These are phyloP conservation scores for Penicillium hesseltinei DNA, from an alignment of 2,329 filamentous ascomycete species.

Conservation along the genomic window DNA sequence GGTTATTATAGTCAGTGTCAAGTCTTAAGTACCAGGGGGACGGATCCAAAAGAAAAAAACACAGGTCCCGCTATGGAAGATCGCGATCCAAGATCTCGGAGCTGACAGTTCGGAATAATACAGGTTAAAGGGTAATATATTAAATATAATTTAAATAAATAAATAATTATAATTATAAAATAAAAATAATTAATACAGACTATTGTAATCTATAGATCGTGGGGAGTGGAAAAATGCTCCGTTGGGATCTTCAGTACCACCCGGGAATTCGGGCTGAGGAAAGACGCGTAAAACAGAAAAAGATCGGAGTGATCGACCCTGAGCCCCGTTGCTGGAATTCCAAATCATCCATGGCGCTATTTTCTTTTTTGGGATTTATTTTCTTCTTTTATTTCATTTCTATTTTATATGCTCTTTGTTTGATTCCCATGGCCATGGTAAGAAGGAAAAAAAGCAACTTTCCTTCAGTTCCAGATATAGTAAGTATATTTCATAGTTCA, in stretches of 20 bases:
- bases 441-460: not conserved
- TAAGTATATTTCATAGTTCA: not conserved
- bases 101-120: conserved; percentile 36
- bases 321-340: conserved; percentile 30
- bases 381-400: not conserved
- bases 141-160: not conserved
- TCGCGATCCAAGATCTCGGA: conserved; percentile 43
- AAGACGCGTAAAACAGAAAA: conserved; percentile 16
- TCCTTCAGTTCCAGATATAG: not conserved
- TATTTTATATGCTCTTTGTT: not conserved
- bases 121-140: conserved; percentile 7
- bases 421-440: not conserved
- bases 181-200: conserved; percentile 8
- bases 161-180: not conserved
- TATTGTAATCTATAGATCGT: conserved; percentile 15
- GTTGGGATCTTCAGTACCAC: conserved; percentile 25
- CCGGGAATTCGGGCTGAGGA: conserved; percentile 28
- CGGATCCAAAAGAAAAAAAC: conserved; percentile 31
- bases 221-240: conserved; percentile 19
- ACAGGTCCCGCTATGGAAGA: conserved; percentile 38
- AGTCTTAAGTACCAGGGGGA: conserved; percentile 31
- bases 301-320: conserved; percentile 30
- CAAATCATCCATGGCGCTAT: conserved; percentile 20
- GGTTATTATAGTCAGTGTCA: conserved; percentile 9
- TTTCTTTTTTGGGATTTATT: conserved; percentile 2